Evolutionary conservation across 164 flowering plant species (phyloP), one percentile per base, ranked within the genome.

Genomic region (Hamamelis virginiana): DNA sequence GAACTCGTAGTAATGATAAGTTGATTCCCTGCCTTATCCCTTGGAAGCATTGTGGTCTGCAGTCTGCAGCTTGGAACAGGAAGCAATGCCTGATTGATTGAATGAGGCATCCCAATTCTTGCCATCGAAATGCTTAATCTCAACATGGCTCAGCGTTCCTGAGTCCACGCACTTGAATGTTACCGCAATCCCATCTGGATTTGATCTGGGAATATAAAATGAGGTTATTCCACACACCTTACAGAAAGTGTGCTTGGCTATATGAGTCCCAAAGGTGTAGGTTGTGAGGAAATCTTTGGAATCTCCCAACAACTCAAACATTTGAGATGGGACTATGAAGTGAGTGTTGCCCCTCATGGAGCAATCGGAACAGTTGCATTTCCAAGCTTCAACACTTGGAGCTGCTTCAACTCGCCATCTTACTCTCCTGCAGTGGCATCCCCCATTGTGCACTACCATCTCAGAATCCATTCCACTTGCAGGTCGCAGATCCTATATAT

Each of bases 221-320:
- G 98, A 94, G 13, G 98, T 91, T 59, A 94, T 90, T 61, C 98
- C 96, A 63, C 98, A 94, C 26, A 87, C 77, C 66, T 87, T 94
- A 70, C 97, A 91, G 81, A 94, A 91, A 13, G 76, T 88, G 75
- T 94, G 98, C 78, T 92, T 89, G 19, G 98, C 96, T 0, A 84
- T 90, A 68, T 88, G 93, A 10, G 95, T 86, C 44, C 97, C 97
- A 63, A 92, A 94, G 16, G 96, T 89, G 78, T 94, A 94, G 16
- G 97, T 88, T 0, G 89, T 90, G 28, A 91, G 66, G 76, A 77
- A 90, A 62, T 87, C 62, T 46, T 75, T 48, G 12, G 95, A 90
- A 51, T 85, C 88, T 38, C 80, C 89, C 58, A 81, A 27, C 27
- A 94, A 83, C 64, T 84, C 85, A 70, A 94, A 91, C 16, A 66